Conservation (phyloP, 2,329 filamentous ascomycete species). For the Ilyonectria destructans region DNA sequence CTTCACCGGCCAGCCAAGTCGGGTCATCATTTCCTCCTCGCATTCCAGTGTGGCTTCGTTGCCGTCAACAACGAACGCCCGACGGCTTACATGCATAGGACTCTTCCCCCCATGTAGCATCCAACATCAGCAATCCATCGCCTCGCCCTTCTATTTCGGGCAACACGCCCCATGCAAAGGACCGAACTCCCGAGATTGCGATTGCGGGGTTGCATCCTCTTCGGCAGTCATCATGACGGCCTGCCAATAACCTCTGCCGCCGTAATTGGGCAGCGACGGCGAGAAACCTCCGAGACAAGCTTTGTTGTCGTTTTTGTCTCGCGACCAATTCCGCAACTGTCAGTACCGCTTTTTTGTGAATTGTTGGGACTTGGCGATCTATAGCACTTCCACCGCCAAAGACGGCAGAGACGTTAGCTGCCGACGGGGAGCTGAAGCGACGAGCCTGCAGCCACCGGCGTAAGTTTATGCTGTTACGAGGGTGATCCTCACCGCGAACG, state of each 20-base stretch:
- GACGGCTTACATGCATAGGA: conserved; percentile 15
- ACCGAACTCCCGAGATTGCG: background rate
- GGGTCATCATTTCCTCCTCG: conserved; percentile 33
- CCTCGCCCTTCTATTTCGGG: conserved; percentile 27
- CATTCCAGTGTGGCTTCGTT: conserved; percentile 8
- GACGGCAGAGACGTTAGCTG: background rate
- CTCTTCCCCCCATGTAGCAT: background rate
- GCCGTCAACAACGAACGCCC: conserved; percentile 4
- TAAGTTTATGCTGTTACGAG: background rate
- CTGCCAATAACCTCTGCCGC: background rate
- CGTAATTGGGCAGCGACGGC: conserved; percentile 13
- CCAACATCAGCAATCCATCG: conserved; percentile 15
- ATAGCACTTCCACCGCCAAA: background rate
- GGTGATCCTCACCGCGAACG: background rate
- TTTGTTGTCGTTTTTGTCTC: background rate
- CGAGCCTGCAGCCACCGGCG: background rate
- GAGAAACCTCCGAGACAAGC: conserved; percentile 3
- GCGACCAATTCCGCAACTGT: background rate
- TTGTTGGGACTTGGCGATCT: background rate
- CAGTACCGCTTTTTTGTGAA: background rate
- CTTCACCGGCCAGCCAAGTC: background rate
- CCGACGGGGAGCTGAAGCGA: background rate
- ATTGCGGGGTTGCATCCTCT: conserved; percentile 8
- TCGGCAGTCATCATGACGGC: conserved; percentile 6
- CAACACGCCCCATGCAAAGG: conserved; percentile 5